Evolutionary conservation across 352 stramenopile genomes (phyloP).

Genomic region (Phytopythium aichiense): DNA sequence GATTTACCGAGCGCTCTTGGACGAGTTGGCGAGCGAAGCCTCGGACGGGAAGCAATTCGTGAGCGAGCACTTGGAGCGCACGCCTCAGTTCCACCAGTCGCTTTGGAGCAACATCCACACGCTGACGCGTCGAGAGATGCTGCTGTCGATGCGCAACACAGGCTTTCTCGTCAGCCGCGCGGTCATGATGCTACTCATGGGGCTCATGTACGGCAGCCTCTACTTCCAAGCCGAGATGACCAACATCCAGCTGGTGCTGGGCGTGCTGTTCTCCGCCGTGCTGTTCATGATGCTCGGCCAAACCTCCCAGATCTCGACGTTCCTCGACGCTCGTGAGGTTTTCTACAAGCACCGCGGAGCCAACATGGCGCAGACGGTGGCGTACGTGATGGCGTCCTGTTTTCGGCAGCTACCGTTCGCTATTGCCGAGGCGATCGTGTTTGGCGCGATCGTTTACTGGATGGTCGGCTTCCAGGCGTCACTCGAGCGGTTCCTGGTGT

Average conservation of each 20-base stretch:
- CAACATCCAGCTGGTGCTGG: constrained; percentile 31
- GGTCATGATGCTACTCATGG: constrained; percentile 24
- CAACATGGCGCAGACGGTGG: constrained; percentile 59
- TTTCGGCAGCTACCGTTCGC: constrained; percentile 30
- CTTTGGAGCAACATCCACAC: constrained; percentile 11
- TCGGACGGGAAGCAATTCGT: constrained; percentile 61
- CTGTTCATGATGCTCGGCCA: constrained; percentile 65
- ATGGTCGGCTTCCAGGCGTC: constrained; percentile 24
- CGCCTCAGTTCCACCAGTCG: constrained; percentile 9
- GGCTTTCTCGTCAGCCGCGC: constrained; percentile 23
- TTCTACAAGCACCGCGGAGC: constrained; percentile 74
- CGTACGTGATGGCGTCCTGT: constrained; percentile 47
- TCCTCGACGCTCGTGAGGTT: constrained; percentile 37
- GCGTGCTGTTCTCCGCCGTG: constrained; percentile 64
- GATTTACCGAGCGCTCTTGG: constrained; percentile 53
- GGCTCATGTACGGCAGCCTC: constrained; percentile 19
- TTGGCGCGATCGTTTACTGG: constrained; percentile 50
- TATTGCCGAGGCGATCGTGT: constrained; percentile 49
- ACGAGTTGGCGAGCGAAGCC: constrained; percentile 80
- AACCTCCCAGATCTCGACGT: constrained; percentile 55
- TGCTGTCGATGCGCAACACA: constrained; percentile 36
- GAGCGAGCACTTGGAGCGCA: constrained; percentile 11
- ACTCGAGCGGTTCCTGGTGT: constrained; percentile 44
- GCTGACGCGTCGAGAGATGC: constrained; percentile 35
- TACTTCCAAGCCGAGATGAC: constrained; percentile 24